Percentiles rank a stretch among this genome's conserved stretches.
Conservation (phyloP, 495 filamentous ascomycete species). For the Hypoxylon intermedium region DNA sequence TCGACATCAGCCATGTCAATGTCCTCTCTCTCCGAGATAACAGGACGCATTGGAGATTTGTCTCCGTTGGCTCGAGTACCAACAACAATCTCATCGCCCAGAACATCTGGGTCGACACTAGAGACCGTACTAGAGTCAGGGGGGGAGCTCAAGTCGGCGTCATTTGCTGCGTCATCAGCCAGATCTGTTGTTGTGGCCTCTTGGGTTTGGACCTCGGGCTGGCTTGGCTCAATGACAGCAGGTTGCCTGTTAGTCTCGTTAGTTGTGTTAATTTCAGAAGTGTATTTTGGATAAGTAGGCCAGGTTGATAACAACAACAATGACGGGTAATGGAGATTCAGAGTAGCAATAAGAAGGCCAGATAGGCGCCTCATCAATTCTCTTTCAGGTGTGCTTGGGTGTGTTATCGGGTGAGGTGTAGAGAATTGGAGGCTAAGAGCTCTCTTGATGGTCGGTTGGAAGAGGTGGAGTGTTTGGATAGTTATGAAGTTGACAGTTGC, state of each 20-base stretch:
- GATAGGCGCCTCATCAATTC: too few relatives aligned
- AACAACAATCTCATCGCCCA: slow-evolving; percentile 57
- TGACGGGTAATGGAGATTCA: too few relatives aligned
- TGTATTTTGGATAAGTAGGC: too few relatives aligned
- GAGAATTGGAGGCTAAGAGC: too few relatives aligned
- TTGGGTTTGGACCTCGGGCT: slow-evolving; percentile 16
- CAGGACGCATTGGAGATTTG: slow-evolving; percentile 36
- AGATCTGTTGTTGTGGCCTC: not conserved
- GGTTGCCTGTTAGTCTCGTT: slow-evolving; percentile 11
- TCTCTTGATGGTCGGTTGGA: too few relatives aligned
- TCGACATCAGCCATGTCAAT: slow-evolving; percentile 49
- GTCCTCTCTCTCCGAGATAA: slow-evolving; percentile 42
- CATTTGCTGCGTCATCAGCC: slow-evolving; percentile 35
- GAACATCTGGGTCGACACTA: slow-evolving; percentile 44
- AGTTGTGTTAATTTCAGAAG: not conserved
- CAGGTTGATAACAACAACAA: too few relatives aligned
- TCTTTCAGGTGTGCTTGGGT: too few relatives aligned
- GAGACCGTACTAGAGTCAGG: slow-evolving; percentile 46
- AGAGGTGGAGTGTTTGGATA: too few relatives aligned
- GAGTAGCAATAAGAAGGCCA: too few relatives aligned
- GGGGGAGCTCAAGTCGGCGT: slow-evolving; percentile 44
- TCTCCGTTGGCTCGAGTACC: slow-evolving; percentile 47
- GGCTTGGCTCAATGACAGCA: slow-evolving; percentile 1
- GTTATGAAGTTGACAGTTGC: too few relatives aligned
- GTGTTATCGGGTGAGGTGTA: too few relatives aligned